A percentile compares a stretch with the other conserved stretches of the same genome.
phyloP scores from a whole-genome alignment of 75 land plant genomes.

The Larix kaempferi region DNA sequence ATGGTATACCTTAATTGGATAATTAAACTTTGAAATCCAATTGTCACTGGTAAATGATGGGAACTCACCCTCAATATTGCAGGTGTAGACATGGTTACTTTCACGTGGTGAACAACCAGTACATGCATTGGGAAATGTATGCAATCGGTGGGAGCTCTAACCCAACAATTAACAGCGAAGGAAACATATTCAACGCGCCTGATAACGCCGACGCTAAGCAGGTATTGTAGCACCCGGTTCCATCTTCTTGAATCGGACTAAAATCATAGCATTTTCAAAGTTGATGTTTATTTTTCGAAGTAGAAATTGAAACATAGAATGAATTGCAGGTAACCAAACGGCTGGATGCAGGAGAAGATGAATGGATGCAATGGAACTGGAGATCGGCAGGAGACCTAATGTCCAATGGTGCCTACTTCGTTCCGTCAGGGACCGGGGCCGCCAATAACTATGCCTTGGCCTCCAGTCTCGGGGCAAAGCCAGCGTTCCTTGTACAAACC shows the following conservation, averaged over 20 bases:
- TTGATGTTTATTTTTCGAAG: too few relatives aligned
- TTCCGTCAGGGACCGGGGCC: constrained; percentile 53
- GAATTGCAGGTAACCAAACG: constrained; percentile 74
- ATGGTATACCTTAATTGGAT: too few relatives aligned
- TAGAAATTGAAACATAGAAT: background rate
- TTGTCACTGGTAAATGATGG: too few relatives aligned
- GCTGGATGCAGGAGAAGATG: constrained; percentile 46
- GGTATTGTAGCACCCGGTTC: constrained; percentile 1
- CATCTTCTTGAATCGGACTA: too few relatives aligned
- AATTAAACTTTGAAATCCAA: too few relatives aligned
- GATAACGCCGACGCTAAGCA: constrained; percentile 12
- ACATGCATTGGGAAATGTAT: constrained; percentile 40
- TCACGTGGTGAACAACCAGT: constrained; percentile 47
- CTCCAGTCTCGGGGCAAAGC: constrained; percentile 53
- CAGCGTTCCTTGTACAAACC: constrained; percentile 39
- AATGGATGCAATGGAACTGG: constrained; percentile 81
- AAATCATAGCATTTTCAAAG: too few relatives aligned
- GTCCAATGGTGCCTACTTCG: constrained; percentile 80
- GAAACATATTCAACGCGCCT: constrained; percentile 40
- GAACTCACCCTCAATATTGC: too few relatives aligned
- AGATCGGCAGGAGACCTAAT: constrained; percentile 69
- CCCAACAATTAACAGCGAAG: constrained; percentile 53
- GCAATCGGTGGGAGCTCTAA: constrained; percentile 48
- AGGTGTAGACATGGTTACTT: constrained; percentile 48
- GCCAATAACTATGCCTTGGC: constrained; percentile 50